phyloP scores from a whole-genome alignment of 2,329 filamentous ascomycete genomes.

The Helotiales sp. region DNA sequence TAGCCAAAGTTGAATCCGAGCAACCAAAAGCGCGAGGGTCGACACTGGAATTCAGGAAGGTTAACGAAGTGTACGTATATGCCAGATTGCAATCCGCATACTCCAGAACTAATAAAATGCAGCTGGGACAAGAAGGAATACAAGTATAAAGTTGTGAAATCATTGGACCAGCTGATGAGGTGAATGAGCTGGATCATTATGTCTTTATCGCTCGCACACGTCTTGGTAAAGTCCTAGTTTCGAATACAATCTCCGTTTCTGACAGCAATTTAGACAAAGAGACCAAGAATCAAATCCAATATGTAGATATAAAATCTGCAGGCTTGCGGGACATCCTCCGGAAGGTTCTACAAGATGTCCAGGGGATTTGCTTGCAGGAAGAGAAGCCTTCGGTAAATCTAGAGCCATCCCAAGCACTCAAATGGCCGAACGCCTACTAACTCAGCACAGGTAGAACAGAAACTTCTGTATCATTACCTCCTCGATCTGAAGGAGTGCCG shows the following conservation, averaged over 20 bases:
- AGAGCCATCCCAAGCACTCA: neutral
- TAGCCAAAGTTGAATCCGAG: conserved; percentile 15
- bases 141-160: conserved; percentile 42
- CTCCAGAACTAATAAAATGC: conserved; percentile 19
- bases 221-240: conserved; percentile 24
- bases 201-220: conserved; percentile 28
- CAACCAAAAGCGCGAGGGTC: conserved; percentile 24
- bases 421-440: conserved; percentile 15
- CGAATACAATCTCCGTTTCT: conserved; percentile 8
- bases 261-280: conserved; percentile 17
- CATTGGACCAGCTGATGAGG: conserved; percentile 22
- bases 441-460: conserved; percentile 23
- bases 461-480: conserved; percentile 27
- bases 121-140: conserved; percentile 35
- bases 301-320: conserved; percentile 44
- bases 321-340: conserved; percentile 42
- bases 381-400: conserved; percentile 25
- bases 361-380: conserved; percentile 41
- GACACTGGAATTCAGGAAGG: conserved; percentile 30
- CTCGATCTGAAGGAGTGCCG: conserved; percentile 21
- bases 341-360: conserved; percentile 41
- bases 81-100: neutral
- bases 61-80: conserved; percentile 32
- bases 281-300: conserved; percentile 25
- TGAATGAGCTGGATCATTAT: conserved; percentile 25